phyloP scores from a whole-genome alignment of 2,329 filamentous ascomycete species.

The Fusarium xylarioides region DNA sequence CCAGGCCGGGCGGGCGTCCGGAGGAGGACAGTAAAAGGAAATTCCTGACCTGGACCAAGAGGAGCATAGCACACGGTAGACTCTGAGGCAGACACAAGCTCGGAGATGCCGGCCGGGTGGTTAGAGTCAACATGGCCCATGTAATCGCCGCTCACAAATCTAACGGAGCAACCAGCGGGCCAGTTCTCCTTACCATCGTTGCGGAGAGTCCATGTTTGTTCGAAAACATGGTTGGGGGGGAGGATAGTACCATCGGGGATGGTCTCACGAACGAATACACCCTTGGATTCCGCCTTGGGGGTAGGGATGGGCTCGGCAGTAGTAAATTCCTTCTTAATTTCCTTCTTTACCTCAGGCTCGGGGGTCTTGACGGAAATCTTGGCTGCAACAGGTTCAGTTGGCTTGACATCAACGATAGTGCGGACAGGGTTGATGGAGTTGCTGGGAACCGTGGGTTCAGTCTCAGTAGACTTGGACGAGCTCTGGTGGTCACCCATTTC shows the following conservation, averaged over 20 bases:
- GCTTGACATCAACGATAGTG: slow-evolving; percentile 78
- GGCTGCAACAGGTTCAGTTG: slow-evolving; percentile 55
- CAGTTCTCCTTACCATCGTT: slow-evolving; percentile 83
- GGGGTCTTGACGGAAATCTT: slow-evolving; percentile 10
- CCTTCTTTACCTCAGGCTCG: slow-evolving; percentile 15
- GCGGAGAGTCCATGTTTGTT: slow-evolving; percentile 90
- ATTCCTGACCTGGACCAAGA: slow-evolving; percentile 77
- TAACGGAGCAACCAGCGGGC: slow-evolving; percentile 90
- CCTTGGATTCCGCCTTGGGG: slow-evolving; percentile 51
- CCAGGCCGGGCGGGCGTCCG: slow-evolving; percentile 81
- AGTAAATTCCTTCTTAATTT: slow-evolving; percentile 40
- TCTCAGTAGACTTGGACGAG: slow-evolving; percentile 61
- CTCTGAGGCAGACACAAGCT: slow-evolving; percentile 81
- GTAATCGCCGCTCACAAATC: slow-evolving; percentile 92
- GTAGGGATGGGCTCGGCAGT: slow-evolving; percentile 32
- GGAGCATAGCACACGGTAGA: slow-evolving; percentile 78
- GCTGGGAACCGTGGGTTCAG: slow-evolving; percentile 53
- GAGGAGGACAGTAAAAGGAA: slow-evolving; percentile 84
- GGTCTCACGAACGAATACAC: slow-evolving; percentile 79
- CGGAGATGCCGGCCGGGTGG: slow-evolving; percentile 79
- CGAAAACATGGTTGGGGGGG: slow-evolving; percentile 76
- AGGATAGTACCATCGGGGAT: slow-evolving; percentile 81
- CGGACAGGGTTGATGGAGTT: slow-evolving; percentile 65
- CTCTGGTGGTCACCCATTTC: slow-evolving; percentile 72
- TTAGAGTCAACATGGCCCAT: slow-evolving; percentile 91